These are phyloP conservation scores for Phascolomyces articulosus DNA, from an alignment of 371 early-diverging fungal species.

Conservation along the genomic window DNA sequence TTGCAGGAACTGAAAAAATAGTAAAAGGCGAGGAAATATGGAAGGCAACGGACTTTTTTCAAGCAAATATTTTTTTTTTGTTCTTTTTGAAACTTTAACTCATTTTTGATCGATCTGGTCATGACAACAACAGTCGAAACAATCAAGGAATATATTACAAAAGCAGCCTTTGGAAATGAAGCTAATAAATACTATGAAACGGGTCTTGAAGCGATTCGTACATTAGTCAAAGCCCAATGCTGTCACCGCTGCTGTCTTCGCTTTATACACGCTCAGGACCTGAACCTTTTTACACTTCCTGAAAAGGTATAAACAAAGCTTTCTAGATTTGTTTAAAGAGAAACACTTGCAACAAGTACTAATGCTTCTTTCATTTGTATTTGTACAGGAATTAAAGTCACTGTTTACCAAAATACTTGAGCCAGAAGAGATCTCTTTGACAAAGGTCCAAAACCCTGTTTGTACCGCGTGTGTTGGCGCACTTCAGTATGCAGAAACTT, in stretches of 20 bases:
- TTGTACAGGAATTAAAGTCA: slow-evolving; percentile 26
- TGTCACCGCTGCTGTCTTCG: slow-evolving; percentile 47
- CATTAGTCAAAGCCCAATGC: slow-evolving; percentile 23
- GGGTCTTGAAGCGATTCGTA: slow-evolving; percentile 11
- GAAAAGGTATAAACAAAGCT: slow-evolving; percentile 16
- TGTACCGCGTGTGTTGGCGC: slow-evolving; percentile 57
- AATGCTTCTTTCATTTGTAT: too few relatives aligned
- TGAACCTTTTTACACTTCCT: slow-evolving; percentile 20
- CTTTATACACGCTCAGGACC: slow-evolving; percentile 25
- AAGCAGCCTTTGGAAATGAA: not conserved
- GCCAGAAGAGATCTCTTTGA: not conserved
- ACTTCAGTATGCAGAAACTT: slow-evolving; percentile 41
- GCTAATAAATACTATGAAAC: not conserved
- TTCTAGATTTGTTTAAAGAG: not conserved
- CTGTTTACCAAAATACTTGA: slow-evolving; percentile 13
- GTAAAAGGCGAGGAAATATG: not conserved
- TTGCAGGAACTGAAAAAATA: not conserved
- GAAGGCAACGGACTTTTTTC: not conserved
- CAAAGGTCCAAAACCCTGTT: slow-evolving; percentile 2
- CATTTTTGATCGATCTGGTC: not conserved
- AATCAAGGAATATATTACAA: not conserved
- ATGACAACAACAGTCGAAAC: slow-evolving; percentile 4
- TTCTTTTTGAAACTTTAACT: not conserved
- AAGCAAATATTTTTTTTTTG: slow-evolving; percentile 1
- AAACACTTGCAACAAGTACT: too few relatives aligned